Percentiles rank a stretch among this genome's conserved stretches.
phyloP scores from a whole-genome alignment of 495 filamentous ascomycete species.

The Xylaria nigripes region DNA sequence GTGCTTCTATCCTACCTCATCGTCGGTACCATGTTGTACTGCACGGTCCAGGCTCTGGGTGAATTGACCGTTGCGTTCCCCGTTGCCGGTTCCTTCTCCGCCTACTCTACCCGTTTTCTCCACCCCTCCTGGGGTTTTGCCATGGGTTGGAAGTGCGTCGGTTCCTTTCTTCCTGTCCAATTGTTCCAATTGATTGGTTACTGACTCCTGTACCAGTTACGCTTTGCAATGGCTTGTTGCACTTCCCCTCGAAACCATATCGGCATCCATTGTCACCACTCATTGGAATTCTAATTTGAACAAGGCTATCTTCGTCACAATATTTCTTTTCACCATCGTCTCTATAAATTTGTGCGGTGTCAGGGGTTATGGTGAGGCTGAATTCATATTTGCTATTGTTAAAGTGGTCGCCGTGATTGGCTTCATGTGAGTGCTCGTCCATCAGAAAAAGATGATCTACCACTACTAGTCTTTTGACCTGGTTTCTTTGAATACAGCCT shows the following conservation, averaged over 20 bases:
- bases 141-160: constrained; percentile 85
- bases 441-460: background rate
- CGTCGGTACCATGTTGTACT: constrained; percentile 85
- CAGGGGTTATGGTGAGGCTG: constrained; percentile 81
- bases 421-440: constrained; percentile 60
- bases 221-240: constrained; percentile 88
- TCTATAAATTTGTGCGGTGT: constrained; percentile 81
- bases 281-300: constrained; percentile 68
- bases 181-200: background rate
- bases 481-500: constrained; percentile 38
- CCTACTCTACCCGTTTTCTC: constrained; percentile 85
- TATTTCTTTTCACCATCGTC: constrained; percentile 70
- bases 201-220: constrained; percentile 48
- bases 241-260: constrained; percentile 82
- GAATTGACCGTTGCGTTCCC: constrained; percentile 90
- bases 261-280: constrained; percentile 78
- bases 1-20: constrained; percentile 73
- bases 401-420: constrained; percentile 84
- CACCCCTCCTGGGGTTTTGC: constrained; percentile 97
- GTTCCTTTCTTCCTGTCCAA: constrained; percentile 1
- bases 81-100: constrained; percentile 85
- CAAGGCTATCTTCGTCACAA: constrained; percentile 73
- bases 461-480: background rate
- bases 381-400: constrained; percentile 78
- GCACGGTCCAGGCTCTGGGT: constrained; percentile 83